A percentile compares a stretch with the other conserved stretches of the same genome.
Conservation (phyloP, 2,329 filamentous ascomycete species). For the Lithohypha guttulata region DNA sequence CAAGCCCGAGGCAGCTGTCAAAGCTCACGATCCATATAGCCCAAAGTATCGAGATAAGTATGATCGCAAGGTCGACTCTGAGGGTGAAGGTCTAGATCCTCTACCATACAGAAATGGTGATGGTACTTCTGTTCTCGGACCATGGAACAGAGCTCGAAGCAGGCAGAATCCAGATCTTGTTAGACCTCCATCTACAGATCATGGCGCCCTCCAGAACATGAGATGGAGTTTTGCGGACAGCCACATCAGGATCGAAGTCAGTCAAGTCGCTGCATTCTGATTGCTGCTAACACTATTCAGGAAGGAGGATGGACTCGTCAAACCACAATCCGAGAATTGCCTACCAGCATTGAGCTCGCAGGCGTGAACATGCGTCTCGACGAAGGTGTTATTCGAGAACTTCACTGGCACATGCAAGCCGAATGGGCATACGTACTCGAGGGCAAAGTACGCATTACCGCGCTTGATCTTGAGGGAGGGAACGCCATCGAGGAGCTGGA, state of each 20-base stretch:
- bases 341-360: constrained; percentile 51
- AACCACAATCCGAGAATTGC: constrained; percentile 38
- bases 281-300: too few species aligned
- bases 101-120: constrained; percentile 54
- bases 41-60: constrained; percentile 51
- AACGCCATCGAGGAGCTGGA: constrained; percentile 67
- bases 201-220: constrained; percentile 60
- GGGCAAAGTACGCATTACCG: constrained; percentile 60
- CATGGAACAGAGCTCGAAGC: constrained; percentile 57
- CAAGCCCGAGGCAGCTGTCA: constrained; percentile 23
- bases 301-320: constrained; percentile 69
- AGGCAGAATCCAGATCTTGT: constrained; percentile 61
- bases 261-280: constrained; percentile 12
- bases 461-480: constrained; percentile 62
- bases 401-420: constrained; percentile 73
- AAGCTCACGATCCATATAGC: constrained; percentile 42
- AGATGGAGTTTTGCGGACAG: constrained; percentile 60
- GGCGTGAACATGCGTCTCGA: constrained; percentile 71
- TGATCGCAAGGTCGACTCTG: constrained; percentile 51
- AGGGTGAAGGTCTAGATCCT: constrained; percentile 52
- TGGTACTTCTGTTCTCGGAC: constrained; percentile 57
- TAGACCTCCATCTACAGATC: constrained; percentile 61
- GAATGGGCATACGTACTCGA: constrained; percentile 69
- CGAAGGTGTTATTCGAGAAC: constrained; percentile 60
- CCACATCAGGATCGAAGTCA: constrained; percentile 52